A percentile compares a stretch with the other conserved stretches of the same genome.
Conservation (phyloP, 495 filamentous ascomycete genomes). For the Penicillium ucsense region DNA sequence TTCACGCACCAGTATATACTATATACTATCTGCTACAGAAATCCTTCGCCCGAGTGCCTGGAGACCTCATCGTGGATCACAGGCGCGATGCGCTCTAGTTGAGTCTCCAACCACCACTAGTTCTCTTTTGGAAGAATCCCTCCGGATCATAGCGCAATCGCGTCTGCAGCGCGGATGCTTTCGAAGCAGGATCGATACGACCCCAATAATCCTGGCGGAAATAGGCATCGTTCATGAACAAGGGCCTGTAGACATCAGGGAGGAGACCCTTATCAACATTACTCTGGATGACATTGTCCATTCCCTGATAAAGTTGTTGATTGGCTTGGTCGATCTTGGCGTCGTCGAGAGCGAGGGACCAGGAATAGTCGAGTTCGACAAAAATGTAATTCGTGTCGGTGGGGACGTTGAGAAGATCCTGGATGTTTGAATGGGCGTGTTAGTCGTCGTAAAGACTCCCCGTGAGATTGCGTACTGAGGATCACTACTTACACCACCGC, state of each 20-base stretch:
- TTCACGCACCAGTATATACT: too few species aligned
- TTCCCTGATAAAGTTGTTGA: conserved; percentile 26
- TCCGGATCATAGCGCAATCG: conserved; percentile 43
- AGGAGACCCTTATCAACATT: conserved; percentile 35
- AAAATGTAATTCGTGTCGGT: conserved; percentile 44
- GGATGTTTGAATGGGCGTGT: background rate
- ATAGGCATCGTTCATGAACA: conserved; percentile 54
- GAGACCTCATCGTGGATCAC: too few species aligned
- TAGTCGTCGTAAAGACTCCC: too few species aligned
- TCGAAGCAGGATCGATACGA: conserved; percentile 37
- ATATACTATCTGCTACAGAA: too few species aligned
- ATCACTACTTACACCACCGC: conserved; percentile 28
- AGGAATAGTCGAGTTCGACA: conserved; percentile 48
- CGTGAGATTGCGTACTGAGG: background rate
- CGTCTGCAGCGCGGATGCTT: conserved; percentile 32
- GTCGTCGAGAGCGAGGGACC: conserved; percentile 32
- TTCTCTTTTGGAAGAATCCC: conserved; percentile 47
- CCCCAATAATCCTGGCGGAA: conserved; percentile 51
- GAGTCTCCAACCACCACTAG: conserved; percentile 41
- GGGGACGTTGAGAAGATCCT: conserved; percentile 45
- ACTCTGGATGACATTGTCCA: conserved; percentile 21
- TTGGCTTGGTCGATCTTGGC: conserved; percentile 40
- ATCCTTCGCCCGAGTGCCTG: too few species aligned
- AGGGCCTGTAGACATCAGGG: conserved; percentile 42
- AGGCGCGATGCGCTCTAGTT: conserved; percentile 4